These are phyloP conservation scores for Leishmania major DNA, from an alignment of 208 protist genomes.

Conservation along the genomic window DNA sequence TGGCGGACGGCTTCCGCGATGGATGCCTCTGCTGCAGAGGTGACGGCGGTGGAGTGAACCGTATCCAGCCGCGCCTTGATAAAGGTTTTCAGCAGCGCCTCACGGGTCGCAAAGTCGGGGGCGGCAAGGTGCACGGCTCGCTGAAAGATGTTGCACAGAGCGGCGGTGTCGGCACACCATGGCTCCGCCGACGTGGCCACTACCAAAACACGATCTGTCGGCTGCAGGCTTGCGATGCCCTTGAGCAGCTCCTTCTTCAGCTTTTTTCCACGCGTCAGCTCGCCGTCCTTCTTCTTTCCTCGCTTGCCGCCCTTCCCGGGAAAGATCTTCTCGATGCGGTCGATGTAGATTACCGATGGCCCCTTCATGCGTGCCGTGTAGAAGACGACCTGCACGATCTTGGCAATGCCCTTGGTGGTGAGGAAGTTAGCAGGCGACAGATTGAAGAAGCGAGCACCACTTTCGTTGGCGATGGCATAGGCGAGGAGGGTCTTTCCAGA, in stretches of 20 bases:
- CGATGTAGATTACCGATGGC: constrained; percentile 95
- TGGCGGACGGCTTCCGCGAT: constrained; percentile 50
- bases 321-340: constrained; percentile 91
- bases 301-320: constrained; percentile 44
- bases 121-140: constrained; percentile 76
- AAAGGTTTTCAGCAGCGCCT: constrained; percentile 70
- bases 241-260: constrained; percentile 93
- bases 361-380: constrained; percentile 86
- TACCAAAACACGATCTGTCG: constrained; percentile 92
- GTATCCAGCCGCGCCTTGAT: constrained; percentile 24
- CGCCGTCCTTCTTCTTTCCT: constrained; percentile 62
- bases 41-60: constrained; percentile 14
- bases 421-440: constrained; percentile 88
- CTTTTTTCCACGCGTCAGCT: constrained; percentile 75
- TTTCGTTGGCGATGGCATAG: constrained; percentile 86
- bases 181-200: constrained; percentile 74
- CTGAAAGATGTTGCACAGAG: constrained; percentile 68
- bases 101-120: constrained; percentile 90
- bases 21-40: constrained; percentile 19
- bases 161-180: constrained; percentile 69
- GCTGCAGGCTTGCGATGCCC: constrained; percentile 71
- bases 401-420: constrained; percentile 64
- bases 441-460: constrained; percentile 92
- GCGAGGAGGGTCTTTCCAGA: constrained; percentile 93
- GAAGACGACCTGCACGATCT: constrained; percentile 90